Conservation (phyloP, 2,329 filamentous ascomycete genomes). For the Pestalotiopsis sp. region DNA sequence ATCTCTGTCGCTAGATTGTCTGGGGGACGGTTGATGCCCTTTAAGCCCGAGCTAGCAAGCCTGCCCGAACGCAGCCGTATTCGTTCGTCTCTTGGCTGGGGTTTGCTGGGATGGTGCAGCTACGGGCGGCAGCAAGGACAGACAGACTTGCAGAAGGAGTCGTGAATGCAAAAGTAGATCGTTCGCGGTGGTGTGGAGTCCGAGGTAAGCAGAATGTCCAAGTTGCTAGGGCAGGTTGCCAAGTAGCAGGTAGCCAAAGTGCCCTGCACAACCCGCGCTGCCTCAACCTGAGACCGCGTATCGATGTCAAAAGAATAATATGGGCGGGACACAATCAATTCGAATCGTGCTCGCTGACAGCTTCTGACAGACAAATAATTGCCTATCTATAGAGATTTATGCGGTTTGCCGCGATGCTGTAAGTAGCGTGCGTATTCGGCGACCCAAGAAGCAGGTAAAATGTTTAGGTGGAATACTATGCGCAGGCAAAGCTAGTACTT, state of each 20-base stretch:
- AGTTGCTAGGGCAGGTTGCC: background rate
- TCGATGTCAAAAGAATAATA: background rate
- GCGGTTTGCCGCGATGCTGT: background rate
- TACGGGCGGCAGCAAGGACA: background rate
- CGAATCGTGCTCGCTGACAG: background rate
- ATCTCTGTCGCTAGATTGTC: background rate
- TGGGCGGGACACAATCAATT: background rate
- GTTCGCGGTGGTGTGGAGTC: background rate
- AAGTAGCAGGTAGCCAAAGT: background rate
- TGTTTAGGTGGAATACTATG: background rate
- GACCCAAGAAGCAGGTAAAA: background rate
- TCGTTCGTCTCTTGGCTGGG: background rate
- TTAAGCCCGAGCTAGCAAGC: background rate
- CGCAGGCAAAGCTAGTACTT: background rate
- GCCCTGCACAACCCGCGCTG: background rate
- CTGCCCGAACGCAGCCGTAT: background rate
- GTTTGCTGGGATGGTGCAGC: background rate
- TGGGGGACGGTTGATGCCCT: background rate
- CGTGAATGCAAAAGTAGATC: background rate
- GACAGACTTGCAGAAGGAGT: background rate
- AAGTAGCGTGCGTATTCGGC: background rate
- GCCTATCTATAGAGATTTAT: background rate
- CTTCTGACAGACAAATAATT: background rate
- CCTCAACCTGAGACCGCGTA: background rate
- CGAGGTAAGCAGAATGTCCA: background rate